Conservation (phyloP, 768 basidiomycete species). For the Tricholoma sp. region DNA sequence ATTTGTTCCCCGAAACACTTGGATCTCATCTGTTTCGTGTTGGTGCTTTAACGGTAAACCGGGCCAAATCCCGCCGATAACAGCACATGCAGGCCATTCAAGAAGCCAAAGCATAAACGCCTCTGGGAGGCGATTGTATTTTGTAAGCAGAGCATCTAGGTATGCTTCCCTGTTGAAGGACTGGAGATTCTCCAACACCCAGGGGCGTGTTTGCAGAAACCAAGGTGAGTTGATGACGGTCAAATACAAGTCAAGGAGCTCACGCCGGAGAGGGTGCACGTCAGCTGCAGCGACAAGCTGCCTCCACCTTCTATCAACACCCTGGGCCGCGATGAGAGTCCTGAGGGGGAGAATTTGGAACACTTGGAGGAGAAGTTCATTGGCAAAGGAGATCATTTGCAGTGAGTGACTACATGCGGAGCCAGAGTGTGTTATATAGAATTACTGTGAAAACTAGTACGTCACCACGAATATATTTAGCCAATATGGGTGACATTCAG, state of each 20-base stretch:
- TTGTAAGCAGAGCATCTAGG: neutral
- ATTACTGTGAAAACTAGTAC: too few species aligned
- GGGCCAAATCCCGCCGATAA: neutral
- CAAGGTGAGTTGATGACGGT: neutral
- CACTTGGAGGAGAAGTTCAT: too few species aligned
- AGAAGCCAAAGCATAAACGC: neutral
- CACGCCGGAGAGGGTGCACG: neutral
- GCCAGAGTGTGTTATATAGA: too few species aligned
- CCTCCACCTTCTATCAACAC: neutral
- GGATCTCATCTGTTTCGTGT: neutral
- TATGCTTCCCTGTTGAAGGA: neutral
- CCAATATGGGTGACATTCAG: too few species aligned
- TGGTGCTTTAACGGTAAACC: neutral
- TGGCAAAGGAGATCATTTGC: too few species aligned
- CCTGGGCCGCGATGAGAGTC: neutral
- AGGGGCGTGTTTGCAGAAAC: neutral
- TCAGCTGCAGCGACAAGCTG: neutral
- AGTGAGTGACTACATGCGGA: too few species aligned
- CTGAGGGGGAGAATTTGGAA: neutral
- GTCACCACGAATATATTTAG: too few species aligned
- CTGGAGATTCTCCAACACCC: neutral
- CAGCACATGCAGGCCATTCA: neutral
- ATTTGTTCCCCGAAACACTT: neutral
- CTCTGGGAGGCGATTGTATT: neutral
- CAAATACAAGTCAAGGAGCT: neutral